A percentile compares a stretch with the other conserved stretches of the same genome.
Conservation (phyloP, 192 early-diverging fungal species). For the Allomyces javanicus region DNA sequence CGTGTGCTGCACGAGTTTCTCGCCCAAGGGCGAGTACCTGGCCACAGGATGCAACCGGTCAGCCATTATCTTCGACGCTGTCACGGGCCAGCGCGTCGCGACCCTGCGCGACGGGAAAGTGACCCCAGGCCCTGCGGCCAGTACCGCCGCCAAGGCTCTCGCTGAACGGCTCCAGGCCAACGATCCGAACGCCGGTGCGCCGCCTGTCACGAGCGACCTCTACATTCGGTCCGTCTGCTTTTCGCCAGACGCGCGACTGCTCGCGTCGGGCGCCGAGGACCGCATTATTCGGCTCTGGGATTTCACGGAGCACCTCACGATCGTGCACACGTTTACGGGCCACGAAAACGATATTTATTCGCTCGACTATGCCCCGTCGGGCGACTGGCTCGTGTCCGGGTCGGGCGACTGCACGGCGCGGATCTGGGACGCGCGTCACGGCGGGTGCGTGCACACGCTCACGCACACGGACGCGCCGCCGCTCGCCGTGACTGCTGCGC, state of each 20-base stretch:
- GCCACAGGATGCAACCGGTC: constrained; percentile 86
- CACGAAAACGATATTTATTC: constrained; percentile 96
- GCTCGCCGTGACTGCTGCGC: constrained; percentile 2
- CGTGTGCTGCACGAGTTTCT: constrained; percentile 94
- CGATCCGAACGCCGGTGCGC: neutral
- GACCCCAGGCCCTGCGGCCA: too few relatives aligned
- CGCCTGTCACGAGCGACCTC: constrained; percentile 30
- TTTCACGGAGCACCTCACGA: constrained; percentile 27
- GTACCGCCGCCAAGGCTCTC: too few relatives aligned
- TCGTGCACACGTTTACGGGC: constrained; percentile 50
- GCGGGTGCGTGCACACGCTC: constrained; percentile 47
- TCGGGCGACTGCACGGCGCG: constrained; percentile 65
- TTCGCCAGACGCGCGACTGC: constrained; percentile 67
- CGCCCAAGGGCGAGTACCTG: constrained; percentile 70
- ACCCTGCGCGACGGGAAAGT: neutral
- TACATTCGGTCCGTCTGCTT: constrained; percentile 96
- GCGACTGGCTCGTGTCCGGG: constrained; percentile 72
- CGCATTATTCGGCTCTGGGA: constrained; percentile 76
- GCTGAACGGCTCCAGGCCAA: neutral
- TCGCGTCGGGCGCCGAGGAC: constrained; percentile 94
- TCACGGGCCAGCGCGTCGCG: constrained; percentile 41
- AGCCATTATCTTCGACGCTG: constrained; percentile 75
- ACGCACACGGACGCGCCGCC: constrained; percentile 45
- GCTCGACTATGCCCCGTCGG: constrained; percentile 81
- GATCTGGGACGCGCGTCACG: constrained; percentile 71